Percentiles rank a stretch among this genome's conserved stretches.
Conservation (phyloP, 768 basidiomycete species). For the Dacryopinax primogenitus region DNA sequence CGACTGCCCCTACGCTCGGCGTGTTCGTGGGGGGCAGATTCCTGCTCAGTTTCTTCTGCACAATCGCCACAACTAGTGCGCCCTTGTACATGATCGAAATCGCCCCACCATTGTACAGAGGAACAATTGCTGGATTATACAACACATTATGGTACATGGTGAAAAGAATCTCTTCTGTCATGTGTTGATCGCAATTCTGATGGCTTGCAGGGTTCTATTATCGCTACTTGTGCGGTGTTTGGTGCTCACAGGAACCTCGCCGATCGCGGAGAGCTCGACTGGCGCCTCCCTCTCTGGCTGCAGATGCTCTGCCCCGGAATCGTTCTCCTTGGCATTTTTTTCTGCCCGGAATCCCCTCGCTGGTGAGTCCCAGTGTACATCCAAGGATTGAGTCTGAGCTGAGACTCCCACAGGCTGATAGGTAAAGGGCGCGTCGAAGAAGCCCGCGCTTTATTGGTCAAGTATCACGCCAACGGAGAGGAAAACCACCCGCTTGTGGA, state of each 20-base stretch:
- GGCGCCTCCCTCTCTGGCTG: conserved; percentile 1
- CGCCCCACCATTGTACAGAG: neutral
- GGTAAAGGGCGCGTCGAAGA: conserved; percentile 42
- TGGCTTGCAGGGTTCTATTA: neutral
- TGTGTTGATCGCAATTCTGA: neutral
- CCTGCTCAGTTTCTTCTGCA: conserved; percentile 8
- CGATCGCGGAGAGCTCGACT: neutral
- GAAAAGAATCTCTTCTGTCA: neutral
- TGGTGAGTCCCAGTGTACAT: neutral
- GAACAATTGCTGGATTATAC: neutral
- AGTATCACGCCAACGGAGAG: conserved; percentile 47
- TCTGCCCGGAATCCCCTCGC: neutral
- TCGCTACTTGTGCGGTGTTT: neutral
- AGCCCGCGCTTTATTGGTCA: conserved; percentile 37
- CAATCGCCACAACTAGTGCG: neutral
- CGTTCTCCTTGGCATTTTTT: neutral
- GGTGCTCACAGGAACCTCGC: neutral
- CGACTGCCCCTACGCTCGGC: neutral
- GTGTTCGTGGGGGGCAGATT: neutral
- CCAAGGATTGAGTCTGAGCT: neutral
- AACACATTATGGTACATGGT: conserved; percentile 2
- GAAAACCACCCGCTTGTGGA: neutral
- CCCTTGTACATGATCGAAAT: conserved; percentile 1
- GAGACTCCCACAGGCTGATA: conserved; percentile 32
- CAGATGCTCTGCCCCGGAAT: neutral